These are phyloP conservation scores for Capsicum chinense DNA, from an alignment of 257 asterid genomes.

Conservation along the genomic window DNA sequence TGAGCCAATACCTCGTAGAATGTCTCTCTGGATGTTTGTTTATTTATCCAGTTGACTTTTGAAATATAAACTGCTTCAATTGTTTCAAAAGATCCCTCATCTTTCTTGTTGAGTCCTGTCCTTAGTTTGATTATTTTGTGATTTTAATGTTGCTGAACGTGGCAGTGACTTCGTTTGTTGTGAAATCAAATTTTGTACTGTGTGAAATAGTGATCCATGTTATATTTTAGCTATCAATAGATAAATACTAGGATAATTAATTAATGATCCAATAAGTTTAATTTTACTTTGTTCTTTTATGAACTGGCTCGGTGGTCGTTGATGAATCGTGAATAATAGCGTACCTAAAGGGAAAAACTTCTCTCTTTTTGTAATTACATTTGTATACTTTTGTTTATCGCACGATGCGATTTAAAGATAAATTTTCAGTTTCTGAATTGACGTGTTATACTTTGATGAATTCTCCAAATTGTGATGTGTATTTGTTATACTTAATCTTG, in stretches of 20 bases:
- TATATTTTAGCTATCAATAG: neutral
- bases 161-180: neutral
- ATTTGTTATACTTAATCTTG: constrained; percentile 1
- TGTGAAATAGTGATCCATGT: neutral
- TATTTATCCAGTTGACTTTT: neutral
- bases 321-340: neutral
- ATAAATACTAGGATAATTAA: neutral
- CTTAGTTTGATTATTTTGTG: neutral
- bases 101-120: neutral
- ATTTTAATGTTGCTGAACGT: neutral
- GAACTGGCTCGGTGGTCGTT: neutral
- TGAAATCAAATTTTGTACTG: neutral
- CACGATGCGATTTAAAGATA: neutral
- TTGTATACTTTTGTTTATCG: neutral
- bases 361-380: neutral
- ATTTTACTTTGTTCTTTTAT: neutral
- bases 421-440: neutral
- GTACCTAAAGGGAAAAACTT: neutral
- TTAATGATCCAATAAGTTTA: neutral
- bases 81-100: neutral
- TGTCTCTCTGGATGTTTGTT: neutral
- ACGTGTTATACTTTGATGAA: constrained; percentile 2
- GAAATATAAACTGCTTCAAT: neutral
- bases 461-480: neutral
- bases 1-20: no score